Conservation (phyloP, 352 stramenopile species). For the Phytopythium ostracodes region DNA sequence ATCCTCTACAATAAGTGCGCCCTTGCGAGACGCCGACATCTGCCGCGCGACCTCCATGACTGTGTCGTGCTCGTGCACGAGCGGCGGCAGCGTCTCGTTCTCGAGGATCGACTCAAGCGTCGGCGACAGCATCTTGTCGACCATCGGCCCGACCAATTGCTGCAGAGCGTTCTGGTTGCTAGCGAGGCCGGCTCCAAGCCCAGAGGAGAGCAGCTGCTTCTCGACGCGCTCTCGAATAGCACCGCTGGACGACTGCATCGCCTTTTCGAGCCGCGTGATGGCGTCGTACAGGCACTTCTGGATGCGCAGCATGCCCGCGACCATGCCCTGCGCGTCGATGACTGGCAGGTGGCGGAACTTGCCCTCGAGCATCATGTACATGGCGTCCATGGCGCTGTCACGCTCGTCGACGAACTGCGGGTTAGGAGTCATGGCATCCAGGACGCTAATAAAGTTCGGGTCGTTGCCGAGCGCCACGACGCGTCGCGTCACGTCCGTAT, state of each 20-base stretch:
- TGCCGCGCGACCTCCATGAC: conserved; percentile 85
- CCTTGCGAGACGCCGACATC: conserved; percentile 82
- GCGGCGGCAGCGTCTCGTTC: conserved; percentile 67
- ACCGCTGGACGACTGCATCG: conserved; percentile 68
- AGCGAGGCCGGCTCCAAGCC: conserved; percentile 23
- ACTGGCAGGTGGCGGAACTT: conserved; percentile 97
- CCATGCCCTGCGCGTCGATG: conserved; percentile 82
- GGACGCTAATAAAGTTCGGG: conserved; percentile 78
- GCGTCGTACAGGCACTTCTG: conserved; percentile 99
- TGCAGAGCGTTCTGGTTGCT: conserved; percentile 62
- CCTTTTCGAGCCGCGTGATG: conserved; percentile 95
- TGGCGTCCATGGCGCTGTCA: conserved; percentile 88
- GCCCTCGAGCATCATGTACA: conserved; percentile 90
- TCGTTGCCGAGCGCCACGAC: conserved; percentile 86
- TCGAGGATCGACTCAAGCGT: conserved; percentile 82
- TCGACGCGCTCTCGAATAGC: conserved; percentile 71
- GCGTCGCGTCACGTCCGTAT: conserved; percentile 87
- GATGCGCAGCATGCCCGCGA: conserved; percentile 97
- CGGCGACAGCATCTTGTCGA: conserved; percentile 83
- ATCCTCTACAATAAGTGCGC: conserved; percentile 78
- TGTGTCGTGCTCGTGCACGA: conserved; percentile 71
- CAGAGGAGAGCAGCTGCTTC: conserved; percentile 67
- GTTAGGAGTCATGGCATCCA: conserved; percentile 83
- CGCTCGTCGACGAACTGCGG: conserved; percentile 88
- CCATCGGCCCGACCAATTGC: conserved; percentile 75